These are phyloP conservation scores for Apiospora aurea DNA, from an alignment of 2,329 filamentous ascomycete species.

Conservation along the genomic window DNA sequence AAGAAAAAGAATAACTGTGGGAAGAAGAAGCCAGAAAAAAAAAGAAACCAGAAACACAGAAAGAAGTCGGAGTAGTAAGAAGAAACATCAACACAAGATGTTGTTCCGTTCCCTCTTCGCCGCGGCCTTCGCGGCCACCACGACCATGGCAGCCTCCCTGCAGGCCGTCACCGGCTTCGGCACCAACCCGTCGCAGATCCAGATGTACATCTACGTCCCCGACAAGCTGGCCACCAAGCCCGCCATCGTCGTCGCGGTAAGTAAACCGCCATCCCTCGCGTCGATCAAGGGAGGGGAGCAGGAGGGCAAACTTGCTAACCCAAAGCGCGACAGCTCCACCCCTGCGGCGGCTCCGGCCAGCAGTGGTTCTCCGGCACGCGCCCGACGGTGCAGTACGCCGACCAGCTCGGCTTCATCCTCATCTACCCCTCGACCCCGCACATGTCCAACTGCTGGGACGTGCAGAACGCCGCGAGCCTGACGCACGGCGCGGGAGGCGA, in stretches of 20 bases:
- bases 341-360: slow-evolving; percentile 28
- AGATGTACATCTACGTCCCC: slow-evolving; percentile 55
- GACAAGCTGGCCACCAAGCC: slow-evolving; percentile 43
- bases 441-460: slow-evolving; percentile 35
- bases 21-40: not conserved
- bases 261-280: not conserved
- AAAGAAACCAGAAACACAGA: not conserved
- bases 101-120: slow-evolving; percentile 35
- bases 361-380: slow-evolving; percentile 31
- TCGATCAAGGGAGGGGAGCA: too few relatives aligned
- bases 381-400: slow-evolving; percentile 29
- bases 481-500: slow-evolving; percentile 34
- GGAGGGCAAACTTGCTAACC: not conserved
- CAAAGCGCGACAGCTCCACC: slow-evolving; percentile 27
- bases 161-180: slow-evolving; percentile 50
- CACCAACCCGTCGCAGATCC: slow-evolving; percentile 48
- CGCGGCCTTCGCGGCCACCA: slow-evolving; percentile 23
- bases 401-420: slow-evolving; percentile 30
- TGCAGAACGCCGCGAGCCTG: slow-evolving; percentile 31
- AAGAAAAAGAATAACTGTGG: not conserved
- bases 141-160: slow-evolving; percentile 25
- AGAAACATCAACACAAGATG: slow-evolving; percentile 5
- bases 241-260: slow-evolving; percentile 36
- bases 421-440: slow-evolving; percentile 29
- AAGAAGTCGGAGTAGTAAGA: not conserved